Conservation (phyloP, 805 yeast species). For the Cyberlindnera euphorbiae region DNA sequence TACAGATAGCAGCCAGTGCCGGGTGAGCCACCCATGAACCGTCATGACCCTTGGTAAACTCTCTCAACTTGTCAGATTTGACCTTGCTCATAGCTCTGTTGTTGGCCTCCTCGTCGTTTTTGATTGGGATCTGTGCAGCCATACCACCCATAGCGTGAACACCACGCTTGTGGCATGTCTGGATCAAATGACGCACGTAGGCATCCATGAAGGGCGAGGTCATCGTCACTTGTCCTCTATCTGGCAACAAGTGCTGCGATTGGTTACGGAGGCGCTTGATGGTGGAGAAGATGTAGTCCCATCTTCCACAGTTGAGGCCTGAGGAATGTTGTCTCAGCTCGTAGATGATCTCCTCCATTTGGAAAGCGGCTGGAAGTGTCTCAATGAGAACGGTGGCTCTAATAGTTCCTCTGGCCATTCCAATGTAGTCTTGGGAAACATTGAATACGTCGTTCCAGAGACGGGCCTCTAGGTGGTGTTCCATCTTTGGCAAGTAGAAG, state of each 20-base stretch:
- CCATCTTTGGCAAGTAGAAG: slow-evolving; percentile 82
- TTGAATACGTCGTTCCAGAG: slow-evolving; percentile 80
- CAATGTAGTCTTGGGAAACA: slow-evolving; percentile 68
- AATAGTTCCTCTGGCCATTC: slow-evolving; percentile 69
- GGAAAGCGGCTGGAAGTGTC: slow-evolving; percentile 82
- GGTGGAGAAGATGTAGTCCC: slow-evolving; percentile 84
- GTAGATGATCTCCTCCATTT: slow-evolving; percentile 78
- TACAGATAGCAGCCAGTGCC: slow-evolving; percentile 69
- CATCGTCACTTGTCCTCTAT: slow-evolving; percentile 77
- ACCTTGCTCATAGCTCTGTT: slow-evolving; percentile 67
- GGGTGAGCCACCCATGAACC: slow-evolving; percentile 92
- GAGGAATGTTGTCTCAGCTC: slow-evolving; percentile 73
- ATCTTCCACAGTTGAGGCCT: slow-evolving; percentile 84
- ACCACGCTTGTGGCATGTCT: slow-evolving; percentile 70
- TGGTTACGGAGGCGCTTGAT: slow-evolving; percentile 71
- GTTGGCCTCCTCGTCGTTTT: slow-evolving; percentile 60
- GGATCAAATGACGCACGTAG: slow-evolving; percentile 67
- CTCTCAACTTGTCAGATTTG: slow-evolving; percentile 69
- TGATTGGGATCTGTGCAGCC: slow-evolving; percentile 86
- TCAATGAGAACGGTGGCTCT: slow-evolving; percentile 80
- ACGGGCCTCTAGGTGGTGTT: slow-evolving; percentile 77
- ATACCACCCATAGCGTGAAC: slow-evolving; percentile 89
- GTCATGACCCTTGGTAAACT: slow-evolving; percentile 76
- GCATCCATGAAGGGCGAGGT: slow-evolving; percentile 76
- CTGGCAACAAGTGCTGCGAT: slow-evolving; percentile 66